Evolutionary conservation across 768 basidiomycete species (phyloP).

Genomic region (Sporobolomyces pararoseus): DNA sequence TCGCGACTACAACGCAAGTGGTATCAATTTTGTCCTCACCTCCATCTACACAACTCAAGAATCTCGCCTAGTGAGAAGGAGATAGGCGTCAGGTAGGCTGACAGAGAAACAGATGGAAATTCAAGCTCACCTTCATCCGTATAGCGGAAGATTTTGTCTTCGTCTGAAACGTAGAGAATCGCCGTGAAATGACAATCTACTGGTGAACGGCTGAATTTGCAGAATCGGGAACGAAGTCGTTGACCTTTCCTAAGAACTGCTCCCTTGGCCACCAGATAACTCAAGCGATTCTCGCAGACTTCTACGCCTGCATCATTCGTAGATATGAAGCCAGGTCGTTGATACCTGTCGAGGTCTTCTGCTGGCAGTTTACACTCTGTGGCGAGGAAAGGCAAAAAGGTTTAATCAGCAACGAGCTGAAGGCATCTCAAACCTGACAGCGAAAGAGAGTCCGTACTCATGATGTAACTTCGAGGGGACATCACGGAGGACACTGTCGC

Average conservation of each 20-base stretch:
- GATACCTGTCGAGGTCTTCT: slow-evolving; percentile 73
- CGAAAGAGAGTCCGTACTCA: too few relatives aligned
- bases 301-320: slow-evolving; percentile 69
- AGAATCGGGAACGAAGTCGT: slow-evolving; percentile 73
- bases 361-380: slow-evolving; percentile 74
- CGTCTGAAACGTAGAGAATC: slow-evolving; percentile 57
- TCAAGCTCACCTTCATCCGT: slow-evolving; percentile 60
- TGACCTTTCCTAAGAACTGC: slow-evolving; percentile 82
- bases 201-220: slow-evolving; percentile 49
- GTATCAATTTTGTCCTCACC: not conserved
- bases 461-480: slow-evolving; percentile 29
- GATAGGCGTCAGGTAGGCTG: not conserved
- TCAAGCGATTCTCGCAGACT: slow-evolving; percentile 77
- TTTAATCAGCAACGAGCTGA: not conserved
- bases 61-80: slow-evolving; percentile 11
- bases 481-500: slow-evolving; percentile 26
- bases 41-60: slow-evolving; percentile 40
- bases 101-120: not conserved
- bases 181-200: slow-evolving; percentile 74
- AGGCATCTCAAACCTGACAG: not conserved
- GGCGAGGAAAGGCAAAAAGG: not conserved
- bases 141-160: slow-evolving; percentile 51
- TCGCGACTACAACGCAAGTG: not conserved
- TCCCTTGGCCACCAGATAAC: slow-evolving; percentile 40
- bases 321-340: slow-evolving; percentile 62